A percentile compares a stretch with the other conserved stretches of the same genome.
Conservation (phyloP, 2,329 filamentous ascomycete species). For the Colletotrichum brevisporum region DNA sequence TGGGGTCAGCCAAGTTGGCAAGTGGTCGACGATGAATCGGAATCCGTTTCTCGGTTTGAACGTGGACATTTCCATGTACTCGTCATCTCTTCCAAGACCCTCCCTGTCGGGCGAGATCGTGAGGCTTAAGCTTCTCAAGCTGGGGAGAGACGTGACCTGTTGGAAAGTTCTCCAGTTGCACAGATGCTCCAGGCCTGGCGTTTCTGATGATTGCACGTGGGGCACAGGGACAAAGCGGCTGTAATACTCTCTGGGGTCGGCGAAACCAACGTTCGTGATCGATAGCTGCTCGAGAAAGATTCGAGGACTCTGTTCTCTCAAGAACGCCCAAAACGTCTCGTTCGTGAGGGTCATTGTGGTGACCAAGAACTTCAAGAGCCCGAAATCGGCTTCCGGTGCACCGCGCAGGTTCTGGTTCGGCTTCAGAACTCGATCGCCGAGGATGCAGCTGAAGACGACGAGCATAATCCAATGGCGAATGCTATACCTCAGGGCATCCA, state of each 20-base stretch:
- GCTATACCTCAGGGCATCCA: neutral
- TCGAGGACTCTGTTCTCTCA: neutral
- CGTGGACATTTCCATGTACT: neutral
- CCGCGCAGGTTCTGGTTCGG: neutral
- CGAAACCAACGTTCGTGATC: neutral
- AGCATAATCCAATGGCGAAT: constrained; percentile 9
- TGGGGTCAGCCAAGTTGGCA: constrained; percentile 45
- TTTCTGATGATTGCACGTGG: too few species aligned
- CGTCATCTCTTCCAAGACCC: neutral
- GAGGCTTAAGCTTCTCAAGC: constrained; percentile 4
- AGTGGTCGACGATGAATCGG: constrained; percentile 33
- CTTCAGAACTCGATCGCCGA: constrained; percentile 1
- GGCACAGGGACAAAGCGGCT: too few species aligned
- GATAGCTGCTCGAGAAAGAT: constrained; percentile 3
- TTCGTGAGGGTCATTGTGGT: neutral
- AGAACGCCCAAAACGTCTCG: neutral
- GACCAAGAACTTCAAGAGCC: neutral
- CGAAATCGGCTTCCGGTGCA: neutral
- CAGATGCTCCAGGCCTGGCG: neutral
- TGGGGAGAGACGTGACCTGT: neutral
- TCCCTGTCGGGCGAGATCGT: constrained; percentile 4
- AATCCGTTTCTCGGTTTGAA: neutral
- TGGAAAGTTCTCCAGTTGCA: neutral
- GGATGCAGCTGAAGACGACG: neutral
- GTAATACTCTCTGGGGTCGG: too few species aligned